Evolutionary conservation across 495 filamentous ascomycete genomes (phyloP).

Genomic region (Hyaloscypha bicolor): DNA sequence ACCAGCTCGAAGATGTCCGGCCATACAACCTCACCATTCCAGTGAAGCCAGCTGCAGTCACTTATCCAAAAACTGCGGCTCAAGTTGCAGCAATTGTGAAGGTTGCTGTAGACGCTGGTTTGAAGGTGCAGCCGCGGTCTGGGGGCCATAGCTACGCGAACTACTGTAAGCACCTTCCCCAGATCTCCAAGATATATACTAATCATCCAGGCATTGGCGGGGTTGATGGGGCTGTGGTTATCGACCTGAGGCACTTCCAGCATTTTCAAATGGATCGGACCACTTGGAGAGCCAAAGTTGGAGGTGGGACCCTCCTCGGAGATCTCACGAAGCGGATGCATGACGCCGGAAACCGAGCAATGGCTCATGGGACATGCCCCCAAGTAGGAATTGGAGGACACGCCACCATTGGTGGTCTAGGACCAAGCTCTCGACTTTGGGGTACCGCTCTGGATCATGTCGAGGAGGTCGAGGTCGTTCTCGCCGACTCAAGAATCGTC

Average conservation of each 20-base stretch:
- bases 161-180: slow-evolving; percentile 25
- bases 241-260: slow-evolving; percentile 58
- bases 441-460: slow-evolving; percentile 68
- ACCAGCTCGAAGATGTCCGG: slow-evolving; percentile 22
- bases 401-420: slow-evolving; percentile 67
- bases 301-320: slow-evolving; percentile 63
- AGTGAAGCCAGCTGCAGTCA: slow-evolving; percentile 62
- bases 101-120: slow-evolving; percentile 53
- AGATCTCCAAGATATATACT: not conserved
- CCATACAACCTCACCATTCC: slow-evolving; percentile 66
- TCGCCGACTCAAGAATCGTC: slow-evolving; percentile 32
- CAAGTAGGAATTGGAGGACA: slow-evolving; percentile 71
- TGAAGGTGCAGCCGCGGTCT: slow-evolving; percentile 53
- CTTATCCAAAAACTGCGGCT: slow-evolving; percentile 55
- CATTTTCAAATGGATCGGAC: slow-evolving; percentile 23
- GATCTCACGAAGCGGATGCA: slow-evolving; percentile 61
- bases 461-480: slow-evolving; percentile 61
- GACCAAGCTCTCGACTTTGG: slow-evolving; percentile 49
- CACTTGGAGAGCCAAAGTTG: slow-evolving; percentile 57
- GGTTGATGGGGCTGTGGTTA: slow-evolving; percentile 55
- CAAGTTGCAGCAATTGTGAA: slow-evolving; percentile 62
- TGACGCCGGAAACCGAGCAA: slow-evolving; percentile 61
- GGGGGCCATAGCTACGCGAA: slow-evolving; percentile 76
- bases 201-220: slow-evolving; percentile 36
- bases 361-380: slow-evolving; percentile 69